phyloP scores from a whole-genome alignment of 2,329 filamentous ascomycete genomes.

The Phyllosticta paracitricarpa region DNA sequence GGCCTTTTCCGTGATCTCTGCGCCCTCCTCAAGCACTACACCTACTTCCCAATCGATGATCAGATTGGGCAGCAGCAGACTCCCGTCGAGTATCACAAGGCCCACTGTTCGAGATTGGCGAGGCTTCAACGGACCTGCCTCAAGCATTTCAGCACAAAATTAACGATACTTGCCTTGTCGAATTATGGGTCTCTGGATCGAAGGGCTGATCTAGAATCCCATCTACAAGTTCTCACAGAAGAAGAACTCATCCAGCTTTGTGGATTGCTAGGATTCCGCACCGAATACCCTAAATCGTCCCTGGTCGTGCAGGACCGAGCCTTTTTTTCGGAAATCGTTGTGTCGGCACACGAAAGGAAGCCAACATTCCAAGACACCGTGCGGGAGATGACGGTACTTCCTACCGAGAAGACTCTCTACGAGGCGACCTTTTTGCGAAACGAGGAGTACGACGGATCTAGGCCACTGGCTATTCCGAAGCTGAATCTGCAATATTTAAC shows the following conservation, averaged over 20 bases:
- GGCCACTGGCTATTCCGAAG: constrained; percentile 83
- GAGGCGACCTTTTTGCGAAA: constrained; percentile 69
- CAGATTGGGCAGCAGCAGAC: constrained; percentile 72
- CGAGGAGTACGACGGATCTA: constrained; percentile 77
- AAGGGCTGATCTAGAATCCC: constrained; percentile 63
- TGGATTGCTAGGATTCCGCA: constrained; percentile 64
- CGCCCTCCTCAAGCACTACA: constrained; percentile 74
- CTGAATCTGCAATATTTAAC: constrained; percentile 93
- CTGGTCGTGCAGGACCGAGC: constrained; percentile 53
- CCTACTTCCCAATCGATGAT: constrained; percentile 82
- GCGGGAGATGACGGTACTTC: constrained; percentile 62
- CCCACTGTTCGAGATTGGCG: constrained; percentile 67
- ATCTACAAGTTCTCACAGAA: constrained; percentile 64
- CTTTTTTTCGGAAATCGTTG: constrained; percentile 61
- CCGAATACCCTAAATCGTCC: constrained; percentile 65
- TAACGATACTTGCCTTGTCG: constrained; percentile 82
- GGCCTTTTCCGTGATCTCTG: constrained; percentile 71
- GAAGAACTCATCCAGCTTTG: constrained; percentile 63
- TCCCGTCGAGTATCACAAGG: constrained; percentile 63
- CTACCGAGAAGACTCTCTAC: constrained; percentile 74
- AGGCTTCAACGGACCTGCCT: constrained; percentile 68
- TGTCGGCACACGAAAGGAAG: constrained; percentile 65
- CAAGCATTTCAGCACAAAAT: constrained; percentile 77
- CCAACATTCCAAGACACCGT: constrained; percentile 75
- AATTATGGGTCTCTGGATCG: constrained; percentile 86